Evolutionary conservation across 805 yeast genomes (phyloP).

Genomic region (Wickerhamomyces ciferrii): DNA sequence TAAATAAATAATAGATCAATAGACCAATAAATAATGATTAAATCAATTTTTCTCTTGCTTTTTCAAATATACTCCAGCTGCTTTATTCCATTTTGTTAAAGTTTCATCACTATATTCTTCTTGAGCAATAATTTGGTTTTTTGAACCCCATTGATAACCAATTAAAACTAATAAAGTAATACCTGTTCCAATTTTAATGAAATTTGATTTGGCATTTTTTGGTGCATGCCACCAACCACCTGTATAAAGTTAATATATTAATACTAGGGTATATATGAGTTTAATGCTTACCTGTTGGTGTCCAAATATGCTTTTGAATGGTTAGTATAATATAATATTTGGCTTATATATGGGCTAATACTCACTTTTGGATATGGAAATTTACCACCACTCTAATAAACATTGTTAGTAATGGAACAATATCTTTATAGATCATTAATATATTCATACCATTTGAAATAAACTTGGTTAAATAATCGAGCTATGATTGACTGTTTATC

Average conservation of each 20-base stretch:
- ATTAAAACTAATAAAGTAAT: constrained; percentile 15
- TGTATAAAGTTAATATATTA: constrained; percentile 10
- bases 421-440: too few species aligned
- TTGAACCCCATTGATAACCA: constrained; percentile 6
- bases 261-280: constrained; percentile 2
- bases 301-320: constrained; percentile 16
- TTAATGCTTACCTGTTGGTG: constrained; percentile 20
- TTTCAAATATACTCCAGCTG: constrained; percentile 10
- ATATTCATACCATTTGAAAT: background rate
- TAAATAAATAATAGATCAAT: constrained; percentile 1
- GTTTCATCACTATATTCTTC: constrained; percentile 14
- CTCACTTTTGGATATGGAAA: constrained; percentile 21
- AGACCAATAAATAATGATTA: background rate
- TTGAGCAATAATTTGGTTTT: constrained; percentile 12
- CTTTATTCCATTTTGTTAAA: constrained; percentile 17
- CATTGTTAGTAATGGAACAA: background rate
- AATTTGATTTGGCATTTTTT: constrained; percentile 17
- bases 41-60: background rate
- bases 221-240: constrained; percentile 24
- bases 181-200: constrained; percentile 10
- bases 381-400: constrained; percentile 13
- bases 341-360: background rate
- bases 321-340: constrained; percentile 1
- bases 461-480: too few species aligned
- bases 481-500: too few species aligned